Percentiles rank a stretch among this genome's conserved stretches.
phyloP scores from a whole-genome alignment of 1,139 yeast genomes.

The Yamadazyma dendronema region DNA sequence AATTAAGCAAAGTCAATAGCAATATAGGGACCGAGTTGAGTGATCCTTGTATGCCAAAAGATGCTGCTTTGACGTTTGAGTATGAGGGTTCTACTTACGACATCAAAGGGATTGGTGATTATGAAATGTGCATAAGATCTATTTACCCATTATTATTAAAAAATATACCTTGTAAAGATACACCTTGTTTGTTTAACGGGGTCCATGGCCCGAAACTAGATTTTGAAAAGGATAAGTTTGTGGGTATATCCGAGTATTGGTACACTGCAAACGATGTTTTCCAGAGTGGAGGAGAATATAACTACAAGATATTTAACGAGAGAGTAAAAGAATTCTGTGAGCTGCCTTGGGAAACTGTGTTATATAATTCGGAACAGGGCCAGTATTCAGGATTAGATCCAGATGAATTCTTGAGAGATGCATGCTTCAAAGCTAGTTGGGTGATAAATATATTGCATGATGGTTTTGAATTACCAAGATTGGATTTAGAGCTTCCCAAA shows the following conservation, averaged over 20 bases:
- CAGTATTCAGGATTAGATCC: slow-evolving; percentile 49
- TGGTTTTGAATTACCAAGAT: slow-evolving; percentile 71
- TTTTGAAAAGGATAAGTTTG: slow-evolving; percentile 67
- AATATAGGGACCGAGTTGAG: slow-evolving; percentile 28
- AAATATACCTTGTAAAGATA: slow-evolving; percentile 68
- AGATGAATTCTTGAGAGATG: slow-evolving; percentile 50
- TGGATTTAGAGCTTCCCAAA: slow-evolving; percentile 46
- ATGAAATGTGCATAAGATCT: slow-evolving; percentile 62
- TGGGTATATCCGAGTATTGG: slow-evolving; percentile 84
- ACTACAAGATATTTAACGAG: slow-evolving; percentile 57
- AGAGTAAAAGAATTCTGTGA: slow-evolving; percentile 66
- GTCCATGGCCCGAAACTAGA: slow-evolving; percentile 75
- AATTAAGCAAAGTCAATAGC: slow-evolving; percentile 18
- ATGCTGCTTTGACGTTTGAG: slow-evolving; percentile 42
- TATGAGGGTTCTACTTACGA: slow-evolving; percentile 45
- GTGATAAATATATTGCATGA: slow-evolving; percentile 73
- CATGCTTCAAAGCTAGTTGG: slow-evolving; percentile 86
- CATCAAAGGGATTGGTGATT: slow-evolving; percentile 65
- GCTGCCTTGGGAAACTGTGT: slow-evolving; percentile 56
- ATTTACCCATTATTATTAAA: slow-evolving; percentile 71
- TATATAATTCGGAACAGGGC: slow-evolving; percentile 50
- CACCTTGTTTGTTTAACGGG: slow-evolving; percentile 78
- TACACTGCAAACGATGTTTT: slow-evolving; percentile 81
- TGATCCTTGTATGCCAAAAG: slow-evolving; percentile 74
- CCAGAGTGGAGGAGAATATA: slow-evolving; percentile 74